Conservation (phyloP, 495 filamentous ascomycete species). For the Pyronema domesticum region DNA sequence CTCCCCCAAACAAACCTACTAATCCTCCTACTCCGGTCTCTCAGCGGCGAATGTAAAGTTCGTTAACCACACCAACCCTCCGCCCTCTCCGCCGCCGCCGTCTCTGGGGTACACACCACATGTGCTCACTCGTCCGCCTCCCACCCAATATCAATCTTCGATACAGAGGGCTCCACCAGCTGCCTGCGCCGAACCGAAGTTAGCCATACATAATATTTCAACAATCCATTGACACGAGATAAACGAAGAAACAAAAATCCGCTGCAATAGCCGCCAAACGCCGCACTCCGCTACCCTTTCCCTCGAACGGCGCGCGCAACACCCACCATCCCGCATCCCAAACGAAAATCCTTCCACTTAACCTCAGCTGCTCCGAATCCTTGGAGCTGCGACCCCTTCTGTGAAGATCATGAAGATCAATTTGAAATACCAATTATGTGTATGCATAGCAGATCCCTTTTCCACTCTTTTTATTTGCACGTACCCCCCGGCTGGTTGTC, state of each 20-base stretch:
- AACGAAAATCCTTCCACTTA: not conserved
- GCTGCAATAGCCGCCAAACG: not conserved
- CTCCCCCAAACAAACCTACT: too few species aligned
- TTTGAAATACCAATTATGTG: conserved; percentile 9
- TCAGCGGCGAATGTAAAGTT: too few species aligned
- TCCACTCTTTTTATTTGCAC: not conserved
- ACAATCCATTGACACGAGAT: not conserved
- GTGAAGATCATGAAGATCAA: conserved; percentile 5
- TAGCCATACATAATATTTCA: not conserved
- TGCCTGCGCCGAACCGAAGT: not conserved
- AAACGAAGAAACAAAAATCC: not conserved
- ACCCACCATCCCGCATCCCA: not conserved
- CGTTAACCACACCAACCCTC: too few species aligned
- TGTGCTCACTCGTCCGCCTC: not conserved
- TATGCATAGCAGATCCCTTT: not conserved
- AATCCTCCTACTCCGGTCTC: too few species aligned
- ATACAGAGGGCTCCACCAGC: too few species aligned
- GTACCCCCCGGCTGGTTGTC: not conserved
- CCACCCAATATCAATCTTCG: too few species aligned
- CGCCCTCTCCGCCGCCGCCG: not conserved
- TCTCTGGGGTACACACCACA: not conserved
- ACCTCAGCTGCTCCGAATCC: not conserved
- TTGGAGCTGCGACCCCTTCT: not conserved
- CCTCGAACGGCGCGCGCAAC: not conserved
- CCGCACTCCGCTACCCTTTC: not conserved